phyloP scores from a whole-genome alignment of 805 yeast species.

The Maudiozyma pseudohumilis region DNA sequence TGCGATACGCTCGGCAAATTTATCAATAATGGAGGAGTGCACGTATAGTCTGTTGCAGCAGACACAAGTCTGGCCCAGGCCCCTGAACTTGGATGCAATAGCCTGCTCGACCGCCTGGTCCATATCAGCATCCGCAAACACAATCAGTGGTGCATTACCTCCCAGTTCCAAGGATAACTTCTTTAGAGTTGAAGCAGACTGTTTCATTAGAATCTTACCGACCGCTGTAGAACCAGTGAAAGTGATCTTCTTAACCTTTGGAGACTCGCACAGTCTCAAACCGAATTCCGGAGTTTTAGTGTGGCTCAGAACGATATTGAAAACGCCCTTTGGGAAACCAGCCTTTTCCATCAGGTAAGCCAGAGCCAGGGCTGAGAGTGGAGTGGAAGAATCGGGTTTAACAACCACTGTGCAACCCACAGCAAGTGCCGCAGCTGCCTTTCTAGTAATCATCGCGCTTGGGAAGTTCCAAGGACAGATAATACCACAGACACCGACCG shows the following conservation, averaged over 20 bases:
- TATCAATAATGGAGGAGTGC: slow-evolving; percentile 40
- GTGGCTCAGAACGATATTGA: slow-evolving; percentile 42
- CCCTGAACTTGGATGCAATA: slow-evolving; percentile 47
- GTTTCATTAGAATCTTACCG: slow-evolving; percentile 51
- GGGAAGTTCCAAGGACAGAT: slow-evolving; percentile 66
- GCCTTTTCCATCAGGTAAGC: slow-evolving; percentile 47
- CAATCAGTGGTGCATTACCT: slow-evolving; percentile 57
- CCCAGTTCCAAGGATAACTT: slow-evolving; percentile 56
- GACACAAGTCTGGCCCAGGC: slow-evolving; percentile 58
- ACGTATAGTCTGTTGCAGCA: slow-evolving; percentile 53
- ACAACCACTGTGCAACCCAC: slow-evolving; percentile 53
- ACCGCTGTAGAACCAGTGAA: slow-evolving; percentile 59
- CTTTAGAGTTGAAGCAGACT: slow-evolving; percentile 47
- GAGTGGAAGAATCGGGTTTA: slow-evolving; percentile 56
- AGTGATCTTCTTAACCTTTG: slow-evolving; percentile 44
- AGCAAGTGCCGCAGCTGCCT: slow-evolving; percentile 57
- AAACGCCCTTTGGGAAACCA: slow-evolving; percentile 50
- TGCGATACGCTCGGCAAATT: slow-evolving; percentile 38
- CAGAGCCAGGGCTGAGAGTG: slow-evolving; percentile 48
- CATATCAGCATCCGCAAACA: slow-evolving; percentile 50
- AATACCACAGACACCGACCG: slow-evolving; percentile 55
- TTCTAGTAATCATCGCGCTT: slow-evolving; percentile 55
- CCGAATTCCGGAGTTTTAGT: slow-evolving; percentile 46
- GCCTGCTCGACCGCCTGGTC: slow-evolving; percentile 46
- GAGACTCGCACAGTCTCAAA: slow-evolving; percentile 38